Conservation (phyloP, 257 asterid species). For the Ehretia macrophylla region DNA sequence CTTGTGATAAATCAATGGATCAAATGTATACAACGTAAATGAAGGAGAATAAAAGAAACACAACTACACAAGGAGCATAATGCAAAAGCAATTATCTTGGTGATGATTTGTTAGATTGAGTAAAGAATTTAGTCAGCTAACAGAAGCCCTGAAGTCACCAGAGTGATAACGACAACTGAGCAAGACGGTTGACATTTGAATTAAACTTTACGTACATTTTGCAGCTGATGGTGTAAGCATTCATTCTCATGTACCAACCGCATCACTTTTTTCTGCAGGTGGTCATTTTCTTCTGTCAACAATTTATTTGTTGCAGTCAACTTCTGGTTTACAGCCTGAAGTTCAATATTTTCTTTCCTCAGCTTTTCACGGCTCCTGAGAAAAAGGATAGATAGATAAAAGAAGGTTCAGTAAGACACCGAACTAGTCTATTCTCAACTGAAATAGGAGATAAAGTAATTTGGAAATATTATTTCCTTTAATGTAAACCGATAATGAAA, state of each 20-base stretch:
- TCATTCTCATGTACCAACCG: constrained; percentile 24
- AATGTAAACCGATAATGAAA: too few relatives aligned
- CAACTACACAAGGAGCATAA: too few relatives aligned
- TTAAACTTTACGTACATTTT: constrained; percentile 21
- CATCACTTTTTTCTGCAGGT: constrained; percentile 14
- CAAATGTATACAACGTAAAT: too few relatives aligned
- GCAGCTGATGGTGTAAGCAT: constrained; percentile 25
- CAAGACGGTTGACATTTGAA: neutral
- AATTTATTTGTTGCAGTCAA: constrained; percentile 20
- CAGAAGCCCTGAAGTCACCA: neutral
- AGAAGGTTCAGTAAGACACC: neutral
- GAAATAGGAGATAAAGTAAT: too few relatives aligned
- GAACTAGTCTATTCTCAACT: too few relatives aligned
- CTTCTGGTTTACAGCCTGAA: constrained; percentile 24
- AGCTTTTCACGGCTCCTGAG: constrained; percentile 40
- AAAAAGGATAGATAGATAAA: constrained; percentile 4
- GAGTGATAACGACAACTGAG: neutral
- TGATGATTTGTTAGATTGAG: too few relatives aligned
- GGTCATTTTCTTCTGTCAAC: constrained; percentile 32
- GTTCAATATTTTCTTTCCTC: constrained; percentile 22
- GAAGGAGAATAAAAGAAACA: too few relatives aligned
- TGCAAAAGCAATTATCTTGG: too few relatives aligned
- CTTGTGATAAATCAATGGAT: too few relatives aligned
- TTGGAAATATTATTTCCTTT: too few relatives aligned
- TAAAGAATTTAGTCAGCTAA: neutral